Conservation (phyloP, 306 rosid species). For the Heteromeles arbutifolia region DNA sequence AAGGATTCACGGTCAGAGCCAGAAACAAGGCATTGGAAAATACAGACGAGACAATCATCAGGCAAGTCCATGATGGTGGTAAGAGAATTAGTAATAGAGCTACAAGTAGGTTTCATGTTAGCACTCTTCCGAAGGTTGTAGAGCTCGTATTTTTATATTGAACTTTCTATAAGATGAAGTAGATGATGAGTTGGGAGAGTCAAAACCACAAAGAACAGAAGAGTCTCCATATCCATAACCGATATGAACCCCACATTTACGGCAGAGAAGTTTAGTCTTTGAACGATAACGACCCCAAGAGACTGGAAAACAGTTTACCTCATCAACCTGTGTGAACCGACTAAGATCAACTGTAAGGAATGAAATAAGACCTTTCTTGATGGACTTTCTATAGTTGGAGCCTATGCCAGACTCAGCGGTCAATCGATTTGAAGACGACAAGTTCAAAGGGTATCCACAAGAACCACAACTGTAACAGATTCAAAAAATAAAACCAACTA, state of each 20-base stretch:
- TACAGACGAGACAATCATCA: slow-evolving; percentile 48
- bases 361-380: slow-evolving; percentile 47
- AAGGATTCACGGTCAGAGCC: slow-evolving; percentile 49
- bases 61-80: slow-evolving; percentile 51
- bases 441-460: slow-evolving; percentile 62
- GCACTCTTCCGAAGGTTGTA: slow-evolving; percentile 53
- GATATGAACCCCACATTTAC: slow-evolving; percentile 53
- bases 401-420: slow-evolving; percentile 50
- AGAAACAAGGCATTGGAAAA: slow-evolving; percentile 42
- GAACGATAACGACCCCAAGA: slow-evolving; percentile 34
- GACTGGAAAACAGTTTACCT: slow-evolving; percentile 46
- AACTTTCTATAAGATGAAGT: slow-evolving; percentile 36
- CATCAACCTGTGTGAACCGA: slow-evolving; percentile 62
- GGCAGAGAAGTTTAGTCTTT: slow-evolving; percentile 53
- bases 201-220: slow-evolving; percentile 43
- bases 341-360: slow-evolving; percentile 52
- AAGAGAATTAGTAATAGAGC: slow-evolving; percentile 15
- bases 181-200: slow-evolving; percentile 42
- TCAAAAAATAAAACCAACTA: neutral
- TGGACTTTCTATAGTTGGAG: slow-evolving; percentile 42
- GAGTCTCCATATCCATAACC: slow-evolving; percentile 55
- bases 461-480: slow-evolving; percentile 51
- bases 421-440: slow-evolving; percentile 49
- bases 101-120: slow-evolving; percentile 37
- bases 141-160: slow-evolving; percentile 38